Evolutionary conservation across 441 rosid genomes (phyloP), one percentile per base, ranked within the genome.

Genomic region (Capsella rubella): DNA sequence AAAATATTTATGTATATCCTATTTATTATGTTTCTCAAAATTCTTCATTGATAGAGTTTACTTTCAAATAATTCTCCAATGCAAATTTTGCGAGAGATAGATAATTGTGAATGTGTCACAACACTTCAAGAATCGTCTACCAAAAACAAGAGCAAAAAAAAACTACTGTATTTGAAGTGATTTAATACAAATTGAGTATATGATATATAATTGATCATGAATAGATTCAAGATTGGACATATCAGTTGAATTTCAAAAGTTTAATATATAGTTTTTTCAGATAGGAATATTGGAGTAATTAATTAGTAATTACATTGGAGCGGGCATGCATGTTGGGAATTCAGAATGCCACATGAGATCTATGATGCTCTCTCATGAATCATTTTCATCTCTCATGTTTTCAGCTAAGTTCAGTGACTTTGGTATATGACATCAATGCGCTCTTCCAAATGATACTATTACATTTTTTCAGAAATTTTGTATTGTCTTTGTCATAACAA

Each of bases 151-250:
- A 47, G 2, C 3, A 27, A 55, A 12, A 55, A 12, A 34, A 3
- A 8, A 7, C 12, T 27, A 73, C 77, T 64, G 60, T 66, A 32
- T 47, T 16, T 67, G 73, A 67, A 51, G 53, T 59, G 67, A 21
- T 51, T 31, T 57, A 40, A 51, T 59, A 51, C 56, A 45, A 65
- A 65, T 1, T 28, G 53, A 56, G 29, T 67, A 53, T 27, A 16
- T 18, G 21, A 18, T 18, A 18, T 18, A 55, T 62, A 59, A 51
- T 51, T 67, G 21, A 62, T 34, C 45, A 74, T 25, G 57, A 53
- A 60, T 27, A 52, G 68, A n/a, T 45, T 21, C 49, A 3, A 31
- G 79, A 69, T 55, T 76, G 53, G 79, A 69, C 79, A 76, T 68
- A 69, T 75, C 52, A 75, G 74, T 76, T 76, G 75, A 62, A 62